phyloP scores from a whole-genome alignment of 345 rosid genomes.

The Zanthoxylum bungeanum region DNA sequence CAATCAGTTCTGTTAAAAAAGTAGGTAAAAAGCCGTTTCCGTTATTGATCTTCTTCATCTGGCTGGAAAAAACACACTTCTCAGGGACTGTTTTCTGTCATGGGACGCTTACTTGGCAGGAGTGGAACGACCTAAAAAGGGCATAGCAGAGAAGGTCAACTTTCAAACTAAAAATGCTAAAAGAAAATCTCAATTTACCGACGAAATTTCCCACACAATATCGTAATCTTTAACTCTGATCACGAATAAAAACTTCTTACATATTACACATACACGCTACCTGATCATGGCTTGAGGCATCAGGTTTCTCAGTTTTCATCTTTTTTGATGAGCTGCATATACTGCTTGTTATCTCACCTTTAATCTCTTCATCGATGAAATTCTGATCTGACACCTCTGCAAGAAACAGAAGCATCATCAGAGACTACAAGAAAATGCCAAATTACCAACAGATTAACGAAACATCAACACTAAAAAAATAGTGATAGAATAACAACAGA shows the following conservation, averaged over 20 bases:
- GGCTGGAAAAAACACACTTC: slow-evolving; percentile 1
- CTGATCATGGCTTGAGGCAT: slow-evolving; percentile 38
- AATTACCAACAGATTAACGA: no score
- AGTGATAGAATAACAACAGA: no score
- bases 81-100: background rate
- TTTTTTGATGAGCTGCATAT: slow-evolving; percentile 36
- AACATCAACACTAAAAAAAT: no score
- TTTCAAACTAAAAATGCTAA: background rate
- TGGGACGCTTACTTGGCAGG: background rate
- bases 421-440: no score
- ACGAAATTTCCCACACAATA: no score
- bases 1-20: background rate
- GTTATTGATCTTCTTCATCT: background rate
- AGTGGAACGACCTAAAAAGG: slow-evolving; percentile 14
- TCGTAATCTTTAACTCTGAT: background rate
- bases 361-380: slow-evolving; percentile 56
- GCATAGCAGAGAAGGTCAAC: background rate
- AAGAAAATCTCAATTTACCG: no score
- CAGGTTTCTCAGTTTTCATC: slow-evolving; percentile 25
- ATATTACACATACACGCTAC: slow-evolving; percentile 16
- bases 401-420: slow-evolving; percentile 16
- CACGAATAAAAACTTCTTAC: background rate
- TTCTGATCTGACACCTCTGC: slow-evolving; percentile 89
- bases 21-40: background rate
- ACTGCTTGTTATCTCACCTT: slow-evolving; percentile 26